These are phyloP conservation scores for Suhomyces prunicola DNA, from an alignment of 805 yeast genomes.

Conservation along the genomic window DNA sequence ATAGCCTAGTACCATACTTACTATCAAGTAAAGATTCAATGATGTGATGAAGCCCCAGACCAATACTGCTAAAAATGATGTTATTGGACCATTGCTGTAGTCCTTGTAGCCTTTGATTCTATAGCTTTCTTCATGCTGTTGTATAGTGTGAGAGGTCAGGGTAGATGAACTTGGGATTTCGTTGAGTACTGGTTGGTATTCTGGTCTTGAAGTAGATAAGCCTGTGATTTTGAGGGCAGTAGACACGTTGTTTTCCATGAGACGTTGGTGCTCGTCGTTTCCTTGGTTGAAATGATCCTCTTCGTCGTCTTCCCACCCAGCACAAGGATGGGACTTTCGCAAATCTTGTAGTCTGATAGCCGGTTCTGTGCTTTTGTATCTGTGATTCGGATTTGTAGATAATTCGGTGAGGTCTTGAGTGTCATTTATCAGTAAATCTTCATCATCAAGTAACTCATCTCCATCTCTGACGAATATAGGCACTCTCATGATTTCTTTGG, in stretches of 20 bases:
- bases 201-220: neutral
- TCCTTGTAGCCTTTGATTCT: slow-evolving; percentile 47
- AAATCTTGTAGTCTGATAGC: slow-evolving; percentile 40
- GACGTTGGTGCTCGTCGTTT: slow-evolving; percentile 16
- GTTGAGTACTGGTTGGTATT: neutral
- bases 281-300: slow-evolving; percentile 13
- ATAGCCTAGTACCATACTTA: slow-evolving; percentile 46
- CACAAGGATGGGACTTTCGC: slow-evolving; percentile 41
- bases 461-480: slow-evolving; percentile 33
- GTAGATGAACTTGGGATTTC: neutral
- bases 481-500: slow-evolving; percentile 62
- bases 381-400: slow-evolving; percentile 7
- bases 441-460: slow-evolving; percentile 20
- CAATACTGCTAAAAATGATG: slow-evolving; percentile 51
- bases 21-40: slow-evolving; percentile 68
- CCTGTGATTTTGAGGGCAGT: neutral
- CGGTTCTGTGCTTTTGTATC: slow-evolving; percentile 35
- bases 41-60: slow-evolving; percentile 72
- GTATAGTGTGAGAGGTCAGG: neutral
- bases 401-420: neutral
- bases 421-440: slow-evolving; percentile 15
- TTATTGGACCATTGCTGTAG: slow-evolving; percentile 63
- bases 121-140: slow-evolving; percentile 14
- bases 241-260: slow-evolving; percentile 7
- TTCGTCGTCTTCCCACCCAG: slow-evolving; percentile 39